A percentile compares a stretch with the other conserved stretches of the same genome.
Evolutionary conservation across 1,284 basidiomycete species (phyloP).

Genomic region (Trichosporon coremiiforme): DNA sequence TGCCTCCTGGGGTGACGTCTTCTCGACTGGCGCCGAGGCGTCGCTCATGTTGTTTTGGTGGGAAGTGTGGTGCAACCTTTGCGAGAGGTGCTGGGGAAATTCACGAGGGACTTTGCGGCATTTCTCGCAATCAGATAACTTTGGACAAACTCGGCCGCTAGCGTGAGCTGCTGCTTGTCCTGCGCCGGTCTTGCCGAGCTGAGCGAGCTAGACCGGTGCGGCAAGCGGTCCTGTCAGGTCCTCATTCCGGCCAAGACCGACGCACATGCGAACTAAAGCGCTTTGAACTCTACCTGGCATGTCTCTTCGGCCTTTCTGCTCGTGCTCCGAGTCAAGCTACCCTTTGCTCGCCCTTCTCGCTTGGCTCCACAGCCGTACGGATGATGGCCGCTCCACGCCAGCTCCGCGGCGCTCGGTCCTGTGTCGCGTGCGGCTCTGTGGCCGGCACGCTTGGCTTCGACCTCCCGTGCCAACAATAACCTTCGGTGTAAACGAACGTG

Average conservation of each 20-base stretch:
- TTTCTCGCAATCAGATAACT: background rate
- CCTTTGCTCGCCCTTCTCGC: background rate
- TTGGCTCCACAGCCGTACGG: background rate
- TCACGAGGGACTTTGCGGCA: background rate
- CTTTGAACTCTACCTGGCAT: background rate
- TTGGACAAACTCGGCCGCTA: background rate
- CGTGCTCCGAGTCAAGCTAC: background rate
- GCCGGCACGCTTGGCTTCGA: no score
- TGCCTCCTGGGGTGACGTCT: background rate
- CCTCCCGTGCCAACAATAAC: background rate
- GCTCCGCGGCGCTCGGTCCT: background rate
- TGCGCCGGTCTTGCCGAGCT: background rate
- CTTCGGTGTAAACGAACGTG: background rate
- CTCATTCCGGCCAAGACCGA: background rate
- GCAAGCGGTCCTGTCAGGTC: no score
- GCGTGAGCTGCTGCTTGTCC: no score
- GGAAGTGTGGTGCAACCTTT: background rate
- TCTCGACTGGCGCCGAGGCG: background rate
- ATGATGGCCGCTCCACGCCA: no score
- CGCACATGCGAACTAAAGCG: background rate
- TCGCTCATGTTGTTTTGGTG: slow-evolving; percentile 3
- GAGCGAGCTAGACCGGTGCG: no score
- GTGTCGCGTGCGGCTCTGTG: background rate
- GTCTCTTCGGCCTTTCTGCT: no score
- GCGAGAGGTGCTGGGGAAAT: background rate